These are phyloP conservation scores for Exophiala lecanii-corni DNA, from an alignment of 2,329 filamentous ascomycete genomes.

Conservation along the genomic window DNA sequence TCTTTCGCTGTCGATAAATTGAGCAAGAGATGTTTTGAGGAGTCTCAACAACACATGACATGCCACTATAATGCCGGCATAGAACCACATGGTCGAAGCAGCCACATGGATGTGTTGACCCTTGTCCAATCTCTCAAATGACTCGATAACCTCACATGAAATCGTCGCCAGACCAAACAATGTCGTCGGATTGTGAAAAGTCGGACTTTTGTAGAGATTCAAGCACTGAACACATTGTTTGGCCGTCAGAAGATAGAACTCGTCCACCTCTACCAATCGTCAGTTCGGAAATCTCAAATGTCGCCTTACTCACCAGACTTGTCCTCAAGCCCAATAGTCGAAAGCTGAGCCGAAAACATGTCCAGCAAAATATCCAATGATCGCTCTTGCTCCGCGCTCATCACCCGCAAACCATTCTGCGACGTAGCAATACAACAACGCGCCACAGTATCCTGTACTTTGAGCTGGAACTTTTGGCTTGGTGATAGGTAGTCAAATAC, in stretches of 20 bases:
- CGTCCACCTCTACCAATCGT: conserved; percentile 8
- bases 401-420: conserved; percentile 37
- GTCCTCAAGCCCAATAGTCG: conserved; percentile 34
- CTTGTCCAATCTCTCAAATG: conserved; percentile 17
- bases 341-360: conserved; percentile 34
- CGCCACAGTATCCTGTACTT: conserved; percentile 34
- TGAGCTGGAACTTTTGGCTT: conserved; percentile 34
- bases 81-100: conserved; percentile 25
- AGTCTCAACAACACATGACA: conserved; percentile 34
- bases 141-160: conserved; percentile 19
- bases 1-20: conserved; percentile 32
- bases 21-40: conserved; percentile 33
- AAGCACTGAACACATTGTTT: conserved; percentile 13
- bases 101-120: conserved; percentile 9
- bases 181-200: conserved; percentile 17
- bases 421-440: conserved; percentile 34
- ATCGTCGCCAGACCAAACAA: conserved; percentile 16
- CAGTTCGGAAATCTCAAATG: not conserved
- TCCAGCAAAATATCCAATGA: conserved; percentile 35
- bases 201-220: conserved; percentile 17
- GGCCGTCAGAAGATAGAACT: conserved; percentile 13
- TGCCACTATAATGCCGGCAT: conserved; percentile 31
- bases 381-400: conserved; percentile 37
- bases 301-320: conserved; percentile 28
- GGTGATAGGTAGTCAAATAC: conserved; percentile 34